Evolutionary conservation across 208 protist species (phyloP).

Genomic region (Angomonas ambiguus): DNA sequence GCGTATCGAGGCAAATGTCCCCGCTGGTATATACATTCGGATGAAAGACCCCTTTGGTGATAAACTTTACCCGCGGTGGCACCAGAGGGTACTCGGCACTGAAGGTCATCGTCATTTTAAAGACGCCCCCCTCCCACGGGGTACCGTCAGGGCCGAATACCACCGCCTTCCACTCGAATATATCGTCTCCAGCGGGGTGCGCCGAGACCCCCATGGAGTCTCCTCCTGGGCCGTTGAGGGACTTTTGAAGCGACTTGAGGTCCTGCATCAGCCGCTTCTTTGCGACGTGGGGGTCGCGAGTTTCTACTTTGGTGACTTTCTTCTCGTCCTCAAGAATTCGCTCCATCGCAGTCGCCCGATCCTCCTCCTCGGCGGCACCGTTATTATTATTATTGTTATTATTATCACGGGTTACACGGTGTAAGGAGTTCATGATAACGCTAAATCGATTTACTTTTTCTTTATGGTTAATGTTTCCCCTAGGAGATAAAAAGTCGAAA

Average conservation of each 20-base stretch:
- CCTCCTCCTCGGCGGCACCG: not conserved
- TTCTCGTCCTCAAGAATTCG: slow-evolving; percentile 13
- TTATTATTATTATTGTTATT: not conserved
- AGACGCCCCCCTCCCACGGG: slow-evolving; percentile 87
- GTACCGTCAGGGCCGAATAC: slow-evolving; percentile 76
- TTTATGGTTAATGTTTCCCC: not conserved
- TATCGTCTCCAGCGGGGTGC: slow-evolving; percentile 57
- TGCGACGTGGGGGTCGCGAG: slow-evolving; percentile 36
- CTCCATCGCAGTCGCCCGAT: not conserved
- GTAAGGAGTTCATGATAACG: not conserved
- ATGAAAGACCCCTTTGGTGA: slow-evolving; percentile 98
- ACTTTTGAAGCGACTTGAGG: slow-evolving; percentile 37
- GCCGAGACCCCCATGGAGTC: slow-evolving; percentile 48
- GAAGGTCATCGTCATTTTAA: slow-evolving; percentile 76
- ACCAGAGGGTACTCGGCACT: slow-evolving; percentile 90
- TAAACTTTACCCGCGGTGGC: slow-evolving; percentile 96
- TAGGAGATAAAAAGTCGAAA: not conserved
- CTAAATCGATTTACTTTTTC: not conserved
- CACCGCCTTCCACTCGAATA: slow-evolving; percentile 85
- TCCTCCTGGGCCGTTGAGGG: slow-evolving; percentile 21
- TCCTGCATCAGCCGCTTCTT: slow-evolving; percentile 75
- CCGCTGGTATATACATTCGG: slow-evolving; percentile 99
- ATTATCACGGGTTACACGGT: not conserved
- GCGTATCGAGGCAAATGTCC: slow-evolving; percentile 99
- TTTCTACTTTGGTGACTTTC: slow-evolving; percentile 20